Percentiles rank a stretch among this genome's conserved stretches.
Evolutionary conservation across 2,329 filamentous ascomycete species (phyloP).

Genomic region (Sphaerulina musiva): DNA sequence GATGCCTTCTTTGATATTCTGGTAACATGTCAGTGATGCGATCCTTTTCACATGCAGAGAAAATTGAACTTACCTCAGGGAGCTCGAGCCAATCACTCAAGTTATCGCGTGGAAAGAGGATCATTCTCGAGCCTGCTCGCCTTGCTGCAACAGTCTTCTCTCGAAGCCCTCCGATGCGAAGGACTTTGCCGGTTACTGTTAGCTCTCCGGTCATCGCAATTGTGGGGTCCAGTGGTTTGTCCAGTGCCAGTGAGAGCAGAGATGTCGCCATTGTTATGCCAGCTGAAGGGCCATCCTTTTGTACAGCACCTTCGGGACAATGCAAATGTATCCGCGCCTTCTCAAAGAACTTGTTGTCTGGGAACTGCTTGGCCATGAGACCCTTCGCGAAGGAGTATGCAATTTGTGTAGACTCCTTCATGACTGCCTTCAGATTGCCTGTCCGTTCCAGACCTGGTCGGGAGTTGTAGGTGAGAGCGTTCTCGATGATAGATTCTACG

Average conservation of each 20-base stretch:
- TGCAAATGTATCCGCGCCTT: constrained; percentile 92
- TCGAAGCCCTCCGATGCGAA: constrained; percentile 85
- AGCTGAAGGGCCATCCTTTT: constrained; percentile 73
- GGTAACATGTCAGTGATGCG: constrained; percentile 8
- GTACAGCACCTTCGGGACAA: constrained; percentile 91
- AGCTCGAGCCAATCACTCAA: constrained; percentile 95
- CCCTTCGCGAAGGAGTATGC: constrained; percentile 95
- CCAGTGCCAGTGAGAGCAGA: constrained; percentile 74
- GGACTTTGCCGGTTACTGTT: constrained; percentile 91
- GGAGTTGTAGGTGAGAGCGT: constrained; percentile 64
- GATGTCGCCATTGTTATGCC: constrained; percentile 99
- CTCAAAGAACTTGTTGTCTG: constrained; percentile 91
- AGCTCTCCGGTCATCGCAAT: constrained; percentile 98
- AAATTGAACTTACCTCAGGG: constrained; percentile 68
- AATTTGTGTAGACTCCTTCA: constrained; percentile 95
- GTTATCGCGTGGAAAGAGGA: constrained; percentile 94
- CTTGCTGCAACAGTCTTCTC: constrained; percentile 97
- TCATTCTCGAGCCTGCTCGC: constrained; percentile 82
- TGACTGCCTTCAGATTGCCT: constrained; percentile 89
- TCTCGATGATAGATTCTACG: constrained; percentile 92
- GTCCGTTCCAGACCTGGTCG: constrained; percentile 81
- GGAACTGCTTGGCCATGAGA: constrained; percentile 74
- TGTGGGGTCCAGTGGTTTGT: constrained; percentile 70
- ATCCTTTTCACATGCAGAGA: constrained; percentile 4
- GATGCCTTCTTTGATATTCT: constrained; percentile 98